Evolutionary conservation across 2,329 filamentous ascomycete species (phyloP), one percentile per base, ranked within the genome.

Genomic region (Emergomyces pasteurianus): DNA sequence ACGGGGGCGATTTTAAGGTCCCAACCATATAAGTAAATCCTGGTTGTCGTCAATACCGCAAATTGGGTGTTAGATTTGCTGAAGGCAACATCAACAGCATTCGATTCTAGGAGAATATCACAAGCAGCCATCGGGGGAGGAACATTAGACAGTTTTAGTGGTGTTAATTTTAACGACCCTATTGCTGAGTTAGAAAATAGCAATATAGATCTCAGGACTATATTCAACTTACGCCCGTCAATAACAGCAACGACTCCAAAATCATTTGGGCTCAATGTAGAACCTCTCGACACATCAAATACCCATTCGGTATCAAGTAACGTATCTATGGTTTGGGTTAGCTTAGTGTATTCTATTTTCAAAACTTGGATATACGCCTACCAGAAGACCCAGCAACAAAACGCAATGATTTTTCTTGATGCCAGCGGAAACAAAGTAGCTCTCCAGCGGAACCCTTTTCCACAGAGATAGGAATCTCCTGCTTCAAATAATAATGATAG

Each of bases 401-500:
- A 16, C 84, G 83, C 40, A 96, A 77, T 3, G 91, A 78, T 71
- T 88, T 91, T 70, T 97, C 94, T 1, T 90, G 84, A 72, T 99
- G 90, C 94, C 94, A 99, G 34, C 69, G 71, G 60, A 79, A 70
- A 21, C 69, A 65, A 42, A 68, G 69, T 9, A 70, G 68, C 43
- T 63, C 53, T 43, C 65, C 61, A 10, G 63, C 64, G 14, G 65
- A 57, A 26, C 62, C 59, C 16, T 65, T 66, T 57, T 69, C 68
- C 34, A 67, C 63, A 8, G 72, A 67, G 7, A 81, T 76, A 7
- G 77, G 75, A 7, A 96, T 80, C 71, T 96, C 91, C 72, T 96
- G 91, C 76, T 99, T 99, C 18, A 99, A 80, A 72, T 97, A 97
- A 83, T 94, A 99, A 71, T 97, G 90, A 67, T 99, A 99, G 72